These are phyloP conservation scores for Phytopythium kandeliae DNA, from an alignment of 352 stramenopile genomes.

Conservation along the genomic window DNA sequence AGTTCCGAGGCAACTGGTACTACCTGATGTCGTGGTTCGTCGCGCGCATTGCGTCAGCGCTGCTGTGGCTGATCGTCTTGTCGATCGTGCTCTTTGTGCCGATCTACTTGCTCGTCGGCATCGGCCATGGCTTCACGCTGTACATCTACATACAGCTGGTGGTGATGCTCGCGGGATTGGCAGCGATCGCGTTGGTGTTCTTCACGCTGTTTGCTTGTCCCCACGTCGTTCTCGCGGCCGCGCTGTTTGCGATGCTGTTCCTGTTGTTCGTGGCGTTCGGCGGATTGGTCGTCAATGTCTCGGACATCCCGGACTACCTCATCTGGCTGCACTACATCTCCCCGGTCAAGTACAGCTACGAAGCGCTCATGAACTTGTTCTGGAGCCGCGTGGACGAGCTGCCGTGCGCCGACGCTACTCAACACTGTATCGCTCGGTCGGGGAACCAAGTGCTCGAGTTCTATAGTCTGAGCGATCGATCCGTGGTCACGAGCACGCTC, in stretches of 20 bases:
- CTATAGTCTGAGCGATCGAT: slow-evolving; percentile 36
- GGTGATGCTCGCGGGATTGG: slow-evolving; percentile 27
- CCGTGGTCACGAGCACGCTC: slow-evolving; percentile 23
- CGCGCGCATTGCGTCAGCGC: slow-evolving; percentile 33
- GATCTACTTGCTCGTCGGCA: slow-evolving; percentile 36
- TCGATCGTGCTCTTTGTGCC: slow-evolving; percentile 35
- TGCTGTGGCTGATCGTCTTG: slow-evolving; percentile 28
- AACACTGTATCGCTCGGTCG: slow-evolving; percentile 26
- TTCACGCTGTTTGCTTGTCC: slow-evolving; percentile 23
- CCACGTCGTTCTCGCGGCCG: slow-evolving; percentile 22
- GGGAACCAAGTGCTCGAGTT: slow-evolving; percentile 36
- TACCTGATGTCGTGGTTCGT: slow-evolving; percentile 38
- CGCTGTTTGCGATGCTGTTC: slow-evolving; percentile 26
- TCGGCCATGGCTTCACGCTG: slow-evolving; percentile 27
- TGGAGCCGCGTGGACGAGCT: slow-evolving; percentile 33
- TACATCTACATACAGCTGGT: slow-evolving; percentile 48
- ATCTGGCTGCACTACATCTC: slow-evolving; percentile 63
- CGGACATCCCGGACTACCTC: slow-evolving; percentile 39
- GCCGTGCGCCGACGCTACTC: slow-evolving; percentile 20
- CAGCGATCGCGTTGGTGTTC: slow-evolving; percentile 25
- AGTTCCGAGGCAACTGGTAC: slow-evolving; percentile 35
- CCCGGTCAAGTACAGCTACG: slow-evolving; percentile 44
- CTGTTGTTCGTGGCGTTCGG: slow-evolving; percentile 36
- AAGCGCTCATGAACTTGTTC: slow-evolving; percentile 42
- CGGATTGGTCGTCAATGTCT: slow-evolving; percentile 35